Percentiles rank a stretch among this genome's conserved stretches.
Conservation (phyloP, 345 rosid genomes). For the Eucalyptus leucophloia region DNA sequence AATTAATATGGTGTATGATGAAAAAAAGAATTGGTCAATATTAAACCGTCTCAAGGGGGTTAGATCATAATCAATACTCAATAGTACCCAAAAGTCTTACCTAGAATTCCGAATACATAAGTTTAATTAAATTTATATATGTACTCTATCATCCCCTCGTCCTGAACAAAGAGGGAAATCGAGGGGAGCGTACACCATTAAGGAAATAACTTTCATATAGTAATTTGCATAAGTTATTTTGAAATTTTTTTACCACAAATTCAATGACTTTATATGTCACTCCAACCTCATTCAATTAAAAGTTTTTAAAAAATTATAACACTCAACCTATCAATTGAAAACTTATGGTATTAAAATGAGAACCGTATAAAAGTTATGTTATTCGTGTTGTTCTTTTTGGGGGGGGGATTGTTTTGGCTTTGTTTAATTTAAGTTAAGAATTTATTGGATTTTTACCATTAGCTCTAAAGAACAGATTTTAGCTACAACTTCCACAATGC, state of each 20-base stretch:
- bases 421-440: neutral
- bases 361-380: accelerated
- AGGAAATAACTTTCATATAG: neutral
- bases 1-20: neutral
- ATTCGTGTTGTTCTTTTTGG: neutral
- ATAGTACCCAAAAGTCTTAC: neutral
- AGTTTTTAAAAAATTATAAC: neutral
- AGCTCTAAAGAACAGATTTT: neutral
- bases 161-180: neutral
- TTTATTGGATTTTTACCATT: neutral
- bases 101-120: neutral
- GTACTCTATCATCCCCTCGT: neutral
- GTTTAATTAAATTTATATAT: neutral
- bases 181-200: neutral
- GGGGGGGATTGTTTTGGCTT: neutral
- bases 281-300: neutral
- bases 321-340: neutral
- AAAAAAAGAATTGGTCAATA: neutral
- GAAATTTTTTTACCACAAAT: accelerated
- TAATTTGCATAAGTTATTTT: neutral
- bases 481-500: neutral
- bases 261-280: neutral
- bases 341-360: neutral
- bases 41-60: neutral
- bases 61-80: neutral